Base-by-base conservation (phyloP, 192 early-diverging fungal species). In the Geranomyces variabilis region DNA sequence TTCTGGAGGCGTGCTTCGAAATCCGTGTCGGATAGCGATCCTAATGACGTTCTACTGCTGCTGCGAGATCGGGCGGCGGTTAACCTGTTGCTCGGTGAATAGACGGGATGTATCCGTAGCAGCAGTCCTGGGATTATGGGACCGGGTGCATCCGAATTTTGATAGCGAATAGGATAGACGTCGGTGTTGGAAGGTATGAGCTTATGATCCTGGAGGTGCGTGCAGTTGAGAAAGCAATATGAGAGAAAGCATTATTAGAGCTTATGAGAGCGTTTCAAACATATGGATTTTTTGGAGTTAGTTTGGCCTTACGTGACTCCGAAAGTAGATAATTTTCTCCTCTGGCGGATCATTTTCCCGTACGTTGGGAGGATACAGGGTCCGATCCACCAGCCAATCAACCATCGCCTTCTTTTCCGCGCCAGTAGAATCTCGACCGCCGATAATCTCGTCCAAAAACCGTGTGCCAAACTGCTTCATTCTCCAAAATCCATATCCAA, bases 321-420 rank as follows among this genome's bases (percentile, higher is more conserved):
- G 58, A 60, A 29, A 60, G 31, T 60, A 60, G 24, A 60, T 60
- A 26, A 60, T 33, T 33, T 60, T 60, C 17, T 60, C 58, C 5
- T 60, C 58, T 19, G 29, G 28, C 29, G 28, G 15, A 28, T 17
- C 15, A 7, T 60, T 33, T 19, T 29, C 28, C 7, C 29, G 21
- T 8, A 53, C 24, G 29, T 31, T 7, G 1, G 17, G 21, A 2
- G 31, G 31, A 34, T 34, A 29, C 8, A 8, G 5, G 7, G 29
- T 60, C 31, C 31, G 17, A 4, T 60, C 58, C 17, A 8, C 3
- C 17, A 60, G 7, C 29, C 31, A 60, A 28, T 7, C 29, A 60
- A 60, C 29, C 58, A 34, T 33, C 21, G 31, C 58, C 8, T 1
- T 30, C 31, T 60, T 60, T 33, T 60, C 58, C 5, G 1, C 3